Evolutionary conservation across 2,329 filamentous ascomycete genomes (phyloP), one percentile per base, ranked within the genome.

Genomic region (Trichoderma arundinaceum): DNA sequence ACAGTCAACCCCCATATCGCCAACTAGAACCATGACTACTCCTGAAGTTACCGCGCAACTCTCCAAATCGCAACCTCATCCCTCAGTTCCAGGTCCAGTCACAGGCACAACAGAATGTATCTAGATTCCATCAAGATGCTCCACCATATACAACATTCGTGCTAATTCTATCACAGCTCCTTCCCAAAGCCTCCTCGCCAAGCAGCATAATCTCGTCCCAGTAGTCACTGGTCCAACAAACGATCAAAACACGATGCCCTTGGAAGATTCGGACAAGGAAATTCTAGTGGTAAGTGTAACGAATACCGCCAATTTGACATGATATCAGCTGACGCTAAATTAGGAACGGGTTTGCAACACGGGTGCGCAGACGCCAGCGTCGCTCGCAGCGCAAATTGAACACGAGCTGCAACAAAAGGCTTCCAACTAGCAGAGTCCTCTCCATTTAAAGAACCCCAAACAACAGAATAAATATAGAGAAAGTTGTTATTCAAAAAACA

Each of bases 321-420:
- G 15, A 10, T 13, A 7, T 19, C 3, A 2, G 15, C 19, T 54
- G 7, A 28, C 13, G 5, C 7, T 43, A n/a, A 46, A 32, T 49
- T 19, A 75, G 74, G 67, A 71, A 38, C 69, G 72, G 3, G 71
- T 74, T 44, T 61, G 51, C 46, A 71, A 70, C 49, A 73, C 48
- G 6, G 71, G 74, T 13, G 72, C 74, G 1, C 68, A 67, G 35
- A 72, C 72, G 4, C 72, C 72, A 5, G 53, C 52, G 17, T 73
- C 74, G 15, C 67, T 75, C 7, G 71, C 68, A 10, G 67, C 67
- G 32, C 71, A 75, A 64, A 74, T 73, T 44, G 57, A 71, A 48
- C 49, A 67, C n/a, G 70, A 71, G 52, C 67, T 72, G 12, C 54
- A 52, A 28, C 35, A 51, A 48, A 52, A 46, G 17, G 5, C 17